Evolutionary conservation across 2,329 filamentous ascomycete genomes (phyloP), one percentile per base, ranked within the genome.

Genomic region (Venturia pyrina): DNA sequence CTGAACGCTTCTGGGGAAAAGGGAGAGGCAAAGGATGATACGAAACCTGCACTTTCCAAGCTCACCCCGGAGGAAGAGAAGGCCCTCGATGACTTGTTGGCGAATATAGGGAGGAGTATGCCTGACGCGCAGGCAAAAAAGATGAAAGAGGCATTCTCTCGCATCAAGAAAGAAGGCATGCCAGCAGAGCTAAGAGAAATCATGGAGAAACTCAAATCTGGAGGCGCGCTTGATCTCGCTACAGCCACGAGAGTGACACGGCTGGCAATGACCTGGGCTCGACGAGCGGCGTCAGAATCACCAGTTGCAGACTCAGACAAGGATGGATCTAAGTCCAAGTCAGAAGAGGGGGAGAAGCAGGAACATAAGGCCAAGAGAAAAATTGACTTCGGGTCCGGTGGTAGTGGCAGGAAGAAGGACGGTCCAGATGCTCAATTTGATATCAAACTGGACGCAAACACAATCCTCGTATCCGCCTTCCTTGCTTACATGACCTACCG

Each of bases 121-220:
- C 88, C 89, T 8, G 79, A 82, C 65, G 80, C 81, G n/a, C 86
- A 90, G 75, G 80, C 80, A 48, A 76, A 84, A 63, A 78, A 82
- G 28, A 75, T 92, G 67, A 81, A 86, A 67, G 80, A 84, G 61
- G 80, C 87, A 10, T 77, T 89, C n/a, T 21, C 44, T 7, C 79
- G 82, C 37, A 82, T 93, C 68, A 85, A 87, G 77, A 81, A 82
- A 67, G 81, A 87, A 53, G 91, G 91, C 11, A 84, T 91, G 19
- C 90, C 91, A 0, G 71, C 78, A 28, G 90, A 91, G 72, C 77
- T 91, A 21, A 82, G 84, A 65, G 82, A 88, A 69, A 82, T 89
- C 64, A 83, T 88, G 75, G 80, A 85, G 63, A 81, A 81, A 69
- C 77, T 79, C 71, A 78, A 74, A 74, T 81, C 79, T 41, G 79